Base-by-base conservation (phyloP, 2,329 filamentous ascomycete genomes). In the Gyromitra esculenta region DNA sequence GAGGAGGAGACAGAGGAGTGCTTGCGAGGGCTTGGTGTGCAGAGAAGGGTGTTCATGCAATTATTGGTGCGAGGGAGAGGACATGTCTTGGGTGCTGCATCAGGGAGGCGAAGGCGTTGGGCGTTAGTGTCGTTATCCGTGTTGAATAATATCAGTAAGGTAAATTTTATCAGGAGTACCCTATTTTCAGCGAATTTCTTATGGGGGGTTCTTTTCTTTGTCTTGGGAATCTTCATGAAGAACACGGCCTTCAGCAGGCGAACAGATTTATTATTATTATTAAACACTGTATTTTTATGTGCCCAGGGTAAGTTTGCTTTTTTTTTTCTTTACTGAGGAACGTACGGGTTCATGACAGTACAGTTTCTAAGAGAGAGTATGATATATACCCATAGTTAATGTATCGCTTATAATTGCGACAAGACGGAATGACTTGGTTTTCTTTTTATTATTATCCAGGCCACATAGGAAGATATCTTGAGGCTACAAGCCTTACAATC, bases 61-160 rank as follows among this genome's bases (percentile, higher is more conserved):
- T 94, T 18, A 86, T 94, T 78, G 92, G 90, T 77, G 86, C 91
- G 66, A 85, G 87, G 50, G 88, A 89, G 79, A 86, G 91, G 77
- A 91, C 90, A 0, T 95, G 92, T 81, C 83, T 94, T 45, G 88
- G 88, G 2, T 95, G 92, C 83, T 91, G 91, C 52, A 88, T 95
- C 56, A 87, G 92, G 18, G 91, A 95, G 84, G 91, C 91, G 0
- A 89, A 89, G 4, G 91, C 90, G 1, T 82, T 93, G 74, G 90
- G 89, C 1, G 90, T 92, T 85, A 88, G 87, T 79, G 87, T 93
- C 35, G 86, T 93, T n/a, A 87, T 90, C 37, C 84, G 88, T 66
- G 86, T 90, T 41, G 74, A 52, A 48, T 74, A 48, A 69, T 56
- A 45, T 41, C 50, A 45, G 48, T 35, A 56, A 18, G 31, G 11